Evolutionary conservation across 2,329 filamentous ascomycete species (phyloP).

Genomic region (Sporothrix protearum): DNA sequence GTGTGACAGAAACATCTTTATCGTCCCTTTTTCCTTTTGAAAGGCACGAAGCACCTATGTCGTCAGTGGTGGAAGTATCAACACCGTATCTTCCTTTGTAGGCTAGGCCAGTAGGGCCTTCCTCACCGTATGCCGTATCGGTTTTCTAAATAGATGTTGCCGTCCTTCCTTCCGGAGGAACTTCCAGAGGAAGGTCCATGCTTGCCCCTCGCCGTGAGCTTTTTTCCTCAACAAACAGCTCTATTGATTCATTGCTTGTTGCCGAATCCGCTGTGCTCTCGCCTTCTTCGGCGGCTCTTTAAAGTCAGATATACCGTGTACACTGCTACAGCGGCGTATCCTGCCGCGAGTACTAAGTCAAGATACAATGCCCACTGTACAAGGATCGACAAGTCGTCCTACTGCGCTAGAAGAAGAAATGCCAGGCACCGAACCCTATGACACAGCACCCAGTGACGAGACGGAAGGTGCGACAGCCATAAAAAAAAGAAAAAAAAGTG

Average conservation of each 20-base stretch:
- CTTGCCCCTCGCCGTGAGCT: not conserved
- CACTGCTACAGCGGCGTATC: not conserved
- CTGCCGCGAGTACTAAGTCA: not conserved
- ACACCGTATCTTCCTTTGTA: not conserved
- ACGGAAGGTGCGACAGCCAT: not conserved
- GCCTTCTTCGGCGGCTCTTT: not conserved
- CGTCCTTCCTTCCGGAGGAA: not conserved
- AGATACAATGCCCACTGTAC: too few species aligned
- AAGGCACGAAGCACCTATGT: not conserved
- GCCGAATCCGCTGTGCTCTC: not conserved
- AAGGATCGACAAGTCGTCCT: not conserved
- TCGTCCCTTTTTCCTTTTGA: not conserved
- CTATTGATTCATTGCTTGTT: not conserved
- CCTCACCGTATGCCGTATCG: not conserved
- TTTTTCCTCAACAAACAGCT: not conserved
- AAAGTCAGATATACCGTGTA: not conserved
- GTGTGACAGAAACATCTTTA: not conserved
- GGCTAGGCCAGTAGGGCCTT: not conserved
- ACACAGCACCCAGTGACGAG: not conserved
- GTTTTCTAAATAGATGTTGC: too few species aligned
- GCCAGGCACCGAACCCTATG: not conserved
- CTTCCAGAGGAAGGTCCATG: not conserved
- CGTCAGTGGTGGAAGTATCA: not conserved
- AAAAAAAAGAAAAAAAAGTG: not conserved
- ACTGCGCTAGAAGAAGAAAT: not conserved